These are phyloP conservation scores for Alternaria angustiovoidea DNA, from an alignment of 2,329 filamentous ascomycete genomes.

Conservation along the genomic window DNA sequence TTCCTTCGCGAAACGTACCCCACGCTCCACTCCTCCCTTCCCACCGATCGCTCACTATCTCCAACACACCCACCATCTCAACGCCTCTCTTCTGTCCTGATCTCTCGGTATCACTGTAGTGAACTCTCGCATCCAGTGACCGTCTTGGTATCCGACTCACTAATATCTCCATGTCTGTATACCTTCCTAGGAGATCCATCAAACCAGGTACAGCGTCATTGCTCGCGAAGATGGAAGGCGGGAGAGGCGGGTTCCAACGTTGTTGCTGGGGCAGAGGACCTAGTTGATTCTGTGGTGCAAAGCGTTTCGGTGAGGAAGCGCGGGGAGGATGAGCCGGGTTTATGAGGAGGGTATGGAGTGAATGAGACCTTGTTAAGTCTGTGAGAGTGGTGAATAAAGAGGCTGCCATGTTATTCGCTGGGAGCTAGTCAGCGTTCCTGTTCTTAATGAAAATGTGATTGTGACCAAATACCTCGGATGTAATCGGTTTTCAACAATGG, in stretches of 20 bases:
- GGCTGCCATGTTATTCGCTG: constrained; percentile 52
- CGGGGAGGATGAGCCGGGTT: constrained; percentile 41
- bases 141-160: constrained; percentile 49
- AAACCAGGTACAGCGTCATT: constrained; percentile 50
- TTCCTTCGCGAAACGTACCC: constrained; percentile 32
- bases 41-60: constrained; percentile 55
- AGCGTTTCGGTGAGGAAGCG: constrained; percentile 7
- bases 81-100: constrained; percentile 23
- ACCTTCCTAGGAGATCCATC: constrained; percentile 44
- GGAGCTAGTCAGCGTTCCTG: constrained; percentile 13
- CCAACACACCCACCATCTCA: constrained; percentile 50
- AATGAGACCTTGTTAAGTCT: constrained; percentile 49
- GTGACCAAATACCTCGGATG: constrained; percentile 41
- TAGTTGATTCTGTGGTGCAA: not conserved
- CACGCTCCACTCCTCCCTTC: constrained; percentile 51
- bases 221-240: constrained; percentile 54
- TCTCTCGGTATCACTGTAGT: constrained; percentile 31
- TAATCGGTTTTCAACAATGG: constrained; percentile 51
- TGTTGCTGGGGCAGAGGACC: constrained; percentile 13
- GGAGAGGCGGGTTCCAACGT: constrained; percentile 23
- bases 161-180: constrained; percentile 54
- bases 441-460: constrained; percentile 21
- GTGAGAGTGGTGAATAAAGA: constrained; percentile 53
- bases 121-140: constrained; percentile 45
- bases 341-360: constrained; percentile 52